Percentiles rank a stretch among this genome's conserved stretches.
Conservation (phyloP, 352 stramenopile genomes). For the Globisporangium perplexum region DNA sequence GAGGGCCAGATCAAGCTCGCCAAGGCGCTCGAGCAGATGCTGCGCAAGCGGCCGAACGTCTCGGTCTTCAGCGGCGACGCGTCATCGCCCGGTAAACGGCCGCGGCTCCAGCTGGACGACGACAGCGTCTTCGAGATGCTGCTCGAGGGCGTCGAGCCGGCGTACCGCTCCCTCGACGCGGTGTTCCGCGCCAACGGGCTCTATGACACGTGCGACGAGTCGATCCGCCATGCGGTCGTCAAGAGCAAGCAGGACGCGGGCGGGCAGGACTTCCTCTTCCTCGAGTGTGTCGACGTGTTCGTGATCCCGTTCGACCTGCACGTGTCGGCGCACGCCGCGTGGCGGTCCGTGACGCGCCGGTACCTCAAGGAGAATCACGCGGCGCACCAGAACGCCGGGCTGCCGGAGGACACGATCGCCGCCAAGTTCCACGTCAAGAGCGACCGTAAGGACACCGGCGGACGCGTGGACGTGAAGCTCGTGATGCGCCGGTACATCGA, state of each 20-base stretch:
- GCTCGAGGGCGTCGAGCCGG: constrained; percentile 30
- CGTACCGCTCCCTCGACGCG: constrained; percentile 30
- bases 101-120: constrained; percentile 13
- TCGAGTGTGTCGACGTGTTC: constrained; percentile 35
- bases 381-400: constrained; percentile 14
- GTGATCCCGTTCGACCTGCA: constrained; percentile 36
- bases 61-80: neutral
- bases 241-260: constrained; percentile 11
- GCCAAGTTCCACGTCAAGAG: constrained; percentile 31
- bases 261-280: constrained; percentile 26
- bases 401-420: constrained; percentile 31
- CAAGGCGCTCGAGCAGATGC: constrained; percentile 5
- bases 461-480: constrained; percentile 31
- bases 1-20: constrained; percentile 8
- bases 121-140: constrained; percentile 30
- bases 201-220: constrained; percentile 30
- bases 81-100: constrained; percentile 12
- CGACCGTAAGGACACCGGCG: constrained; percentile 16
- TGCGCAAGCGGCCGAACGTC: constrained; percentile 1
- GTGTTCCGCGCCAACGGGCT: constrained; percentile 46
- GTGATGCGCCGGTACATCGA: constrained; percentile 47
- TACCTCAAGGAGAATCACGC: constrained; percentile 27
- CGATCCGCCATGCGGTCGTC: constrained; percentile 31
- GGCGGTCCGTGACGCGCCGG: constrained; percentile 29
- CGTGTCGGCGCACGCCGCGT: constrained; percentile 20